phyloP scores from a whole-genome alignment of 805 yeast species.

The Myxozyma neglecta region DNA sequence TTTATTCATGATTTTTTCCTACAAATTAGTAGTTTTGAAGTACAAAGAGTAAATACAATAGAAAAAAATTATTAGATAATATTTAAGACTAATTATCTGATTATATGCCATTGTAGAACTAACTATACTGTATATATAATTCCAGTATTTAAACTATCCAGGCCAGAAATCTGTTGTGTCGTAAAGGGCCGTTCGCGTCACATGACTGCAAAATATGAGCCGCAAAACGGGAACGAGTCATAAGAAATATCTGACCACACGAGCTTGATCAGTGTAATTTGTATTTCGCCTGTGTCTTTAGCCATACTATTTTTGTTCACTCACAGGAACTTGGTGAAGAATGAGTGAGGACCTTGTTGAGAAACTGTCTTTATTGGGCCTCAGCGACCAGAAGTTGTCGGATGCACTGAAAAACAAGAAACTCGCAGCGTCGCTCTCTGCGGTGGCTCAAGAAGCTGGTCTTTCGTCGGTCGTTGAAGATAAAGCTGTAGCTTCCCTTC shows the following conservation, averaged over 20 bases:
- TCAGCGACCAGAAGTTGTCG: slow-evolving; percentile 51
- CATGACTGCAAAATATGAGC: neutral
- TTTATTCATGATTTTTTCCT: no score
- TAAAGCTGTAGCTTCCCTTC: slow-evolving; percentile 59
- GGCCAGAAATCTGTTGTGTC: no score
- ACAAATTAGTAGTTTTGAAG: no score
- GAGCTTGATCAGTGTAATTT: neutral
- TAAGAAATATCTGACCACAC: neutral
- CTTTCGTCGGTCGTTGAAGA: slow-evolving; percentile 41
- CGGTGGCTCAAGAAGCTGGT: slow-evolving; percentile 53
- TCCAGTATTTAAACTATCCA: no score
- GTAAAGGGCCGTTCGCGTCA: neutral
- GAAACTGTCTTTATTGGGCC: slow-evolving; percentile 26
- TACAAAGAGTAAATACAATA: no score
- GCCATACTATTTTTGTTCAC: neutral
- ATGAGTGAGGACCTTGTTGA: slow-evolving; percentile 7
- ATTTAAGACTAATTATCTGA: no score
- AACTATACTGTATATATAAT: no score
- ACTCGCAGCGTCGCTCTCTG: slow-evolving; percentile 67
- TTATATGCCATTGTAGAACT: no score
- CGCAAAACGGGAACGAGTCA: neutral
- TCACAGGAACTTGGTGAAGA: neutral
- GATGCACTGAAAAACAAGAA: slow-evolving; percentile 86
- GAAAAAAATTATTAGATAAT: no score
- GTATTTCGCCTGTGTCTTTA: neutral